These are phyloP conservation scores for Hypoxylon sp. DNA, from an alignment of 2,329 filamentous ascomycete genomes.

Conservation along the genomic window DNA sequence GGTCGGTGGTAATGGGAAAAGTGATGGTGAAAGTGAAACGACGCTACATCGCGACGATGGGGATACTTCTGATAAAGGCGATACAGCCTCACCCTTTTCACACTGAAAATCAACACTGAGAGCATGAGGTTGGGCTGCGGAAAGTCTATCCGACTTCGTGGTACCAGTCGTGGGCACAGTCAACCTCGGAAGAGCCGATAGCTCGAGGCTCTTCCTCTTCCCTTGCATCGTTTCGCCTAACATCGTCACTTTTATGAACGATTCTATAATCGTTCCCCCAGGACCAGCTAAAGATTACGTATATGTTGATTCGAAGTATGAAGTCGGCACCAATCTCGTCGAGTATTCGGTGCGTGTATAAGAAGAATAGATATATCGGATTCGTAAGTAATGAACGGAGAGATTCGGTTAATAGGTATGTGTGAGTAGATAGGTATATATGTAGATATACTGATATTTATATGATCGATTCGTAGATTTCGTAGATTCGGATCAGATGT, in stretches of 20 bases:
- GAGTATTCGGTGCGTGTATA: slow-evolving; percentile 1
- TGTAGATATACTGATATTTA: slow-evolving; percentile 11
- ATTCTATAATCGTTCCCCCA: slow-evolving; percentile 9
- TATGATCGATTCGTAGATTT: not conserved
- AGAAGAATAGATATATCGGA: slow-evolving; percentile 14
- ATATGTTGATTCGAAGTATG: slow-evolving; percentile 16
- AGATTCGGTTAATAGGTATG: slow-evolving; percentile 8
- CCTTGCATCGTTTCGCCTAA: slow-evolving; percentile 19
- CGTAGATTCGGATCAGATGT: slow-evolving; percentile 11
- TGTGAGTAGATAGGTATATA: slow-evolving; percentile 5
- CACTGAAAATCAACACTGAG: slow-evolving; percentile 26
- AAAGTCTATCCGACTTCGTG: slow-evolving; percentile 1
- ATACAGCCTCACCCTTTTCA: slow-evolving; percentile 20
- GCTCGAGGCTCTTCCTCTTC: slow-evolving; percentile 21
- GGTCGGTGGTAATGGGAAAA: slow-evolving; percentile 32
- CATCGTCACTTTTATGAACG: not conserved
- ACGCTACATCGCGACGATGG: slow-evolving; percentile 25
- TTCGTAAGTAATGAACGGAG: slow-evolving; percentile 22
- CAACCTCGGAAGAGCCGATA: slow-evolving; percentile 25
- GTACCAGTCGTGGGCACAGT: slow-evolving; percentile 6
- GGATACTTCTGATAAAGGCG: slow-evolving; percentile 23
- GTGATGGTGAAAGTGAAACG: slow-evolving; percentile 33
- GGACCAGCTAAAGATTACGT: slow-evolving; percentile 10
- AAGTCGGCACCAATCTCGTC: slow-evolving; percentile 15
- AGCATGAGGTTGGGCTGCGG: slow-evolving; percentile 27